Base-by-base conservation (phyloP, 805 yeast species). In the Ogataea methanolica region DNA sequence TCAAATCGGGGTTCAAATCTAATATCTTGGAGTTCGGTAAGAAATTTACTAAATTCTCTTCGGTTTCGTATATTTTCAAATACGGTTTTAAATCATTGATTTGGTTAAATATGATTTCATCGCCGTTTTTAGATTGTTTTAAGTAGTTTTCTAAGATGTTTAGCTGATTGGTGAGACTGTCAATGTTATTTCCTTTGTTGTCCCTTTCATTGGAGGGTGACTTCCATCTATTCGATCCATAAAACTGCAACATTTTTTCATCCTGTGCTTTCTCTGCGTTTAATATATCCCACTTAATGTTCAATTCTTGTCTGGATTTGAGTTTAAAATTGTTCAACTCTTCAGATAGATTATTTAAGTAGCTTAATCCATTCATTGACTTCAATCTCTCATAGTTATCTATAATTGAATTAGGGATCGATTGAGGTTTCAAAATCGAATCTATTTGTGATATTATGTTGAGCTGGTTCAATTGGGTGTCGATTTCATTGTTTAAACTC, bases 361-460 rank as follows among this genome's bases (percentile, higher is more conserved):
- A 62, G 4, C 56, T 49, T 0, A 70, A 53, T 0, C 90, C 91
- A 3, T 89, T 88, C 36, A 66, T 55, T 1, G 74, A 61, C 6
- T 70, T 66, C 11, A 85, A 68, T 36, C 78, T 80, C 19, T 78
- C 78, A 8, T 80, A 75, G 50, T 82, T 82, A 9, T 74, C 75
- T 0, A 80, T 48, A 1, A 86, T 68, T 1, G 82, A 73, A 7
- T 72, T 72, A 0, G 96, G 94, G 0, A 85, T 59, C 21, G 73
- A 53, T 66, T 76, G 67, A 62, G 87, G 82, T 45, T 71, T 73
- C 44, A 80, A 79, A 0, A 84, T 58, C 0, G 85, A 68, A 44
- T 85, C 90, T 2, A 88, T 62, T 0, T 83, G 68, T 0, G 84
- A 80, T 0, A 88, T 86, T 0, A 87, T 61, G n/a, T 74, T 74